phyloP scores from a whole-genome alignment of 176 grass and related monocot genomes.

The Ananas comosus region DNA sequence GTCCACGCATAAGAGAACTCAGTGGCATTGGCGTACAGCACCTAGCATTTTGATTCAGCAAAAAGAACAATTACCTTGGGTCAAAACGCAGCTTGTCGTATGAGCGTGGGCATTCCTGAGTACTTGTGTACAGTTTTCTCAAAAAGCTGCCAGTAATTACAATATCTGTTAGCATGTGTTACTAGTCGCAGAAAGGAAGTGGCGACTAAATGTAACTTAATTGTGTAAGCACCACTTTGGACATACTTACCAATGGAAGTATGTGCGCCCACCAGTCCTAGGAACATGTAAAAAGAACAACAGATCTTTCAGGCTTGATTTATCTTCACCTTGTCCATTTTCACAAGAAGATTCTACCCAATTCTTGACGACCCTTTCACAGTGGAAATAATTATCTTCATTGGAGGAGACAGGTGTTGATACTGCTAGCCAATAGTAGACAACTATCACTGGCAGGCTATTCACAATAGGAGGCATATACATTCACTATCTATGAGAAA shows the following conservation, averaged over 20 bases:
- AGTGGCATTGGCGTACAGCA: constrained; percentile 1
- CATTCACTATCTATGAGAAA: too few species aligned
- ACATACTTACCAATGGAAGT: constrained; percentile 65
- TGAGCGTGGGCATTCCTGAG: constrained; percentile 70
- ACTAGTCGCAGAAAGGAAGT: neutral
- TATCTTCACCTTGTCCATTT: constrained; percentile 34
- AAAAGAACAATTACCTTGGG: constrained; percentile 44
- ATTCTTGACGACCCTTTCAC: constrained; percentile 47
- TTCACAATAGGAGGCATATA: too few species aligned
- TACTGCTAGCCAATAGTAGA: too few species aligned
- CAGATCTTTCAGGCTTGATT: constrained; percentile 65
- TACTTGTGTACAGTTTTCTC: constrained; percentile 63
- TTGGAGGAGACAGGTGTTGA: neutral
- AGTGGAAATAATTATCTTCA: constrained; percentile 35
- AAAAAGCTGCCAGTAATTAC: constrained; percentile 53
- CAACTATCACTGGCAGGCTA: too few species aligned
- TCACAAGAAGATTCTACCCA: constrained; percentile 47
- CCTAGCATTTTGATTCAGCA: neutral
- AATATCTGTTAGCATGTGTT: constrained; percentile 1
- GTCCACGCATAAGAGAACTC: neutral
- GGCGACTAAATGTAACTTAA: neutral
- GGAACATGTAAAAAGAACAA: constrained; percentile 97
- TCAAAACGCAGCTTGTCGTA: constrained; percentile 86
- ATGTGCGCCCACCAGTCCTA: constrained; percentile 81
- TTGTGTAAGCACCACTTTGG: neutral